Evolutionary conservation across 805 yeast species (phyloP), one percentile per base, ranked within the genome.

Genomic region (Wickerhamomyces queroliae): DNA sequence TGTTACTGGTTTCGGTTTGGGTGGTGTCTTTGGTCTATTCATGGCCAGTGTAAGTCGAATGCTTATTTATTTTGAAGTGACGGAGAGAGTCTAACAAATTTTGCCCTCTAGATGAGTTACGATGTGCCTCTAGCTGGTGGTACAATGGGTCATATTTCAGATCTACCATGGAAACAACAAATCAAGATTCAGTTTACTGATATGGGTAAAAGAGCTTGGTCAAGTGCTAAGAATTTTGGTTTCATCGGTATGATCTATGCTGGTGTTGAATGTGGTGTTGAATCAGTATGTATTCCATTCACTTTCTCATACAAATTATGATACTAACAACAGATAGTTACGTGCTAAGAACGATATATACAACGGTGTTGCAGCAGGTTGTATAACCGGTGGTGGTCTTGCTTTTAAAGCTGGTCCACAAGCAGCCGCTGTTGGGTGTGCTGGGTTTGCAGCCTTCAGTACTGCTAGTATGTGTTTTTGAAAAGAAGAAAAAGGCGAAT

Each of bases 381-480:
- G 97, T 64, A 69, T 91, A 27, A 93, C 99, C 1, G 99, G 99
- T 33, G 99, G 96, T 25, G 97, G 96, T 0, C 72, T 93, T 38
- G 95, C 97, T 2, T 74, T 85, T 50, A 87, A 84, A 57, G 78
- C 93, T 35, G 99, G 99, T 1, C 99, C 99, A 1, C 89, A 82
- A 52, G 95, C 95, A 22, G 93, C 96, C 0, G 52, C 80, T 20
- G 59, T 90, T 42, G 99, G 99, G 1, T 93, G 98, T 70, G 96
- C 95, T 21, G 99, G 97, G 8, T 93, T 93, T 67, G 97, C 98
- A 3, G 95, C 93, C 7, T 93, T 93, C 61, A 83, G 95, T 40
- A 80, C 88, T 4, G 95, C 95, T 7, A 78, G 50, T 45, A 38
- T 16, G 47, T 41, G 21, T 10, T 11, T 24, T 20, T 15, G 15